These are phyloP conservation scores for Gastrolobium bilobum DNA, from an alignment of 306 rosid species.

Conservation along the genomic window DNA sequence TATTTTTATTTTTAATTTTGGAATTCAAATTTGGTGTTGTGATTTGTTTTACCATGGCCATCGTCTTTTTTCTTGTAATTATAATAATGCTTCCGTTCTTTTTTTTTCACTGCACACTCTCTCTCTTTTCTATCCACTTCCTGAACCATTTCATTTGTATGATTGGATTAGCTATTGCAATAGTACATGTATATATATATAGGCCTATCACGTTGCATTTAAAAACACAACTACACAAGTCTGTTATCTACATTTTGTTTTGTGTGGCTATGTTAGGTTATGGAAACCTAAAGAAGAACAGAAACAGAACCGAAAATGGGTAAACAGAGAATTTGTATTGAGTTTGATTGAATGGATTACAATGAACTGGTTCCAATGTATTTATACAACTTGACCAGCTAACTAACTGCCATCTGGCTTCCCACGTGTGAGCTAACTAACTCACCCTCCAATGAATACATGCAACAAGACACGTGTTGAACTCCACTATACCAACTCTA, in stretches of 20 bases:
- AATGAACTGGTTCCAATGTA: too few species aligned
- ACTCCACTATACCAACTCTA: too few species aligned
- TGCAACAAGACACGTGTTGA: too few species aligned
- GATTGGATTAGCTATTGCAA: conserved; percentile 13
- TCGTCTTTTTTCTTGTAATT: neutral
- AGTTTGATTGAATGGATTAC: too few species aligned
- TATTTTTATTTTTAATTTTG: neutral
- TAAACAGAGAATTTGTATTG: too few species aligned
- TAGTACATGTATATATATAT: neutral
- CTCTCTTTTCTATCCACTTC: neutral
- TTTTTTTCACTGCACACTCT: neutral
- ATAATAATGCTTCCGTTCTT: neutral
- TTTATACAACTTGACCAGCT: too few species aligned
- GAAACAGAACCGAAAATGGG: too few species aligned
- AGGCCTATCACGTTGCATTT: conserved; percentile 29
- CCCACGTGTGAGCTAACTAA: too few species aligned
- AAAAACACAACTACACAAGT: conserved; percentile 36
- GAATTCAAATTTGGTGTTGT: neutral
- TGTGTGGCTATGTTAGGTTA: too few species aligned
- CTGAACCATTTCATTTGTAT: neutral
- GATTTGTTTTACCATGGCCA: neutral
- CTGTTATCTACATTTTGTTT: conserved; percentile 17
- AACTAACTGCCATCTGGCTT: too few species aligned
- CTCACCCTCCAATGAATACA: too few species aligned
- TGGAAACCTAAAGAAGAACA: too few species aligned